These are phyloP conservation scores for Melianthus villosus DNA, from an alignment of 441 rosid genomes.

Conservation along the genomic window DNA sequence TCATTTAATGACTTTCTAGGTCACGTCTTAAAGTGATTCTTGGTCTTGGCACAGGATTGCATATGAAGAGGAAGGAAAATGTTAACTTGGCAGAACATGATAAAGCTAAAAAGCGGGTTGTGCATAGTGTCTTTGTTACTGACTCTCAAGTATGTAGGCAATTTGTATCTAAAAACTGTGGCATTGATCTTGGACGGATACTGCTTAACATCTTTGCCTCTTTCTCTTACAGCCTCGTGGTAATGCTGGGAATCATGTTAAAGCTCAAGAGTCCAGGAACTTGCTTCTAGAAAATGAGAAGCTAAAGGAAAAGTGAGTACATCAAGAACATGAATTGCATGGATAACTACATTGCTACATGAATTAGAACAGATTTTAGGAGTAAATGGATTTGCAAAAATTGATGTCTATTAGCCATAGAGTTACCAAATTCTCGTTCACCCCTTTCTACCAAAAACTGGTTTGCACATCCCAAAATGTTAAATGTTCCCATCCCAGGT, in stretches of 20 bases:
- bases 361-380: not conserved
- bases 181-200: too few species aligned
- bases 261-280: constrained; percentile 24
- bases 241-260: constrained; percentile 14
- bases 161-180: too few species aligned
- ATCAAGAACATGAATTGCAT: not conserved
- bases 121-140: constrained; percentile 10
- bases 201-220: not conserved
- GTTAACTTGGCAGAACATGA: constrained; percentile 21
- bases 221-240: constrained; percentile 16
- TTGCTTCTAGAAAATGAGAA: constrained; percentile 56
- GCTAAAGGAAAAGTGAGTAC: constrained; percentile 52
- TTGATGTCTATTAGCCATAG: too few species aligned
- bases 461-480: too few species aligned
- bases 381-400: not conserved
- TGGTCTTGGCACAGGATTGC: constrained; percentile 19
- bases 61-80: constrained; percentile 45
- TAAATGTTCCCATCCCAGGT: too few species aligned
- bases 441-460: too few species aligned
- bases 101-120: constrained; percentile 20
- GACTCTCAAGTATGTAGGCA: constrained; percentile 1
- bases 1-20: constrained; percentile 1
- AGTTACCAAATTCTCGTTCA: too few species aligned
- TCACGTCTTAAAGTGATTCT: constrained; percentile 4
- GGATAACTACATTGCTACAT: not conserved